These are phyloP conservation scores for Xylariaceae sp. DNA, from an alignment of 2,329 filamentous ascomycete genomes.

Conservation along the genomic window DNA sequence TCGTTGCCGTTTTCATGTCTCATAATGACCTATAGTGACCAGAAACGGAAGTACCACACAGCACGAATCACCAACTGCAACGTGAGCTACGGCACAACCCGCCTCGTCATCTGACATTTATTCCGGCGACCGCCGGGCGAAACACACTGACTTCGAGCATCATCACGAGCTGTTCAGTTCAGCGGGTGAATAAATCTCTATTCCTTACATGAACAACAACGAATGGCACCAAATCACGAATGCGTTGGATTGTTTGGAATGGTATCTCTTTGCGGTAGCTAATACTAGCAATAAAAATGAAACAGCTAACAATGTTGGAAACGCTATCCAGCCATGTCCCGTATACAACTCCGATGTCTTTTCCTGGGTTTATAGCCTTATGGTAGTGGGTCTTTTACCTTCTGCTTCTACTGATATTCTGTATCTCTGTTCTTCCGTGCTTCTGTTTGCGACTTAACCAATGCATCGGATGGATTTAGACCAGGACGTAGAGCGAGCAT, in stretches of 20 bases:
- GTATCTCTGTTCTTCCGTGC: background rate
- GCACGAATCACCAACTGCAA: too few relatives aligned
- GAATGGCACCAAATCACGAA: too few relatives aligned
- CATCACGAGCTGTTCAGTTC: too few relatives aligned
- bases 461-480: slow-evolving; percentile 21
- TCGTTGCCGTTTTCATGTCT: too few relatives aligned
- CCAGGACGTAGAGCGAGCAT: slow-evolving; percentile 57
- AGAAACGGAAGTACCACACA: too few relatives aligned
- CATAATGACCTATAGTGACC: too few relatives aligned
- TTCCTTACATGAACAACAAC: too few relatives aligned
- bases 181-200: too few relatives aligned
- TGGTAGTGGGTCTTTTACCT: background rate
- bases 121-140: too few relatives aligned
- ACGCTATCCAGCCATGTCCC: background rate
- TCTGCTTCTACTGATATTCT: background rate
- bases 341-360: background rate
- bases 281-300: background rate
- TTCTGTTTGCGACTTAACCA: background rate
- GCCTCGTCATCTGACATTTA: too few relatives aligned
- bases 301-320: background rate
- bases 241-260: background rate
- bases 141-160: too few relatives aligned
- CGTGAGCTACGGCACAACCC: too few relatives aligned
- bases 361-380: background rate
- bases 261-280: background rate